These are phyloP conservation scores for Cinchona pubescens DNA, from an alignment of 257 asterid genomes.

Conservation along the genomic window DNA sequence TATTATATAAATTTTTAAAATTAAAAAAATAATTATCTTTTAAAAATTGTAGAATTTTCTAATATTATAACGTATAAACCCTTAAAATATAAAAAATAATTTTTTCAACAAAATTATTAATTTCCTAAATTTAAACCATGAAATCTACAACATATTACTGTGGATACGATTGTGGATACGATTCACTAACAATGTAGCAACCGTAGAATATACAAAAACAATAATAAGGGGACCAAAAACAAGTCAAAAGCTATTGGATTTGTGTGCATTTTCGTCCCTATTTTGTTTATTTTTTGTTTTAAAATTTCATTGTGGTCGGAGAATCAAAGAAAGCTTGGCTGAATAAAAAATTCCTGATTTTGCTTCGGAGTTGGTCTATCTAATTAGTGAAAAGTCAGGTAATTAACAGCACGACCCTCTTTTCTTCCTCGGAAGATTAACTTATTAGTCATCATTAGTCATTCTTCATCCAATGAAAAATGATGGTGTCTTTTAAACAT, in stretches of 20 bases:
- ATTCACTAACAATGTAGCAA: too few relatives aligned
- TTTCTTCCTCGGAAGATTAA: too few relatives aligned
- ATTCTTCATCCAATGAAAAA: neutral
- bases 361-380: neutral
- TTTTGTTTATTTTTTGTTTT: neutral
- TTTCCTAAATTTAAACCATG: too few relatives aligned
- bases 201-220: neutral
- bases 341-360: constrained; percentile 4
- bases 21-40: too few relatives aligned
- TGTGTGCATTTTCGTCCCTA: neutral
- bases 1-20: too few relatives aligned
- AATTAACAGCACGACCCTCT: neutral
- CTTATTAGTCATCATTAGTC: neutral
- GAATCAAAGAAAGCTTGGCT: neutral
- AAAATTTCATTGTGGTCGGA: neutral
- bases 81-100: too few relatives aligned
- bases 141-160: too few relatives aligned
- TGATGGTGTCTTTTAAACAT: constrained; percentile 1
- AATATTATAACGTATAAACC: too few relatives aligned
- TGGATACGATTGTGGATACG: too few relatives aligned
- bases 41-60: too few relatives aligned
- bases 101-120: too few relatives aligned
- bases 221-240: neutral
- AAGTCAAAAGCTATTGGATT: neutral
- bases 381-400: neutral